Evolutionary conservation across 2,329 filamentous ascomycete species (phyloP), one percentile per base, ranked within the genome.

Genomic region (Colletotrichum limetticola): DNA sequence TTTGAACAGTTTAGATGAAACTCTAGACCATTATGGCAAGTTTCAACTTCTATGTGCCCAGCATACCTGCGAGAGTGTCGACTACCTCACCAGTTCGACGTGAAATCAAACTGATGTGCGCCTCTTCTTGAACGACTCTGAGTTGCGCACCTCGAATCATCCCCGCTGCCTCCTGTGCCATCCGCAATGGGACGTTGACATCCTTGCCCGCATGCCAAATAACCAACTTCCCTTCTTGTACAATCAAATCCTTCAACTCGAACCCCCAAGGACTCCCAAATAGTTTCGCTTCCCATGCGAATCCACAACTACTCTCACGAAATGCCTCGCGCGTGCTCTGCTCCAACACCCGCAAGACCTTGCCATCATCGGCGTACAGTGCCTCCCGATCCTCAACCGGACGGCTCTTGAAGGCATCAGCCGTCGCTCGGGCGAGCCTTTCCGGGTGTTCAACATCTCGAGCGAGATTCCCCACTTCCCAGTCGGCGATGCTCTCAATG

Each of bases 371-470:
- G 5, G 35, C 59, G n/a, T 46, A n/a, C 16, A 62, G 16, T 60
- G 3, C 83, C 28, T 37, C 80, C 74, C 73, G 83, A 32, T 24
- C 78, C 9, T 16, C 63, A 1, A 49, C 22, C 16, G 59, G 26
- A 67, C 63, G 14, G 24, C 56, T 57, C 32, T 65, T 63, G 61
- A 74, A 37, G 72, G 62, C 12, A 56, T 70, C 3, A 30, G 72
- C 49, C 14, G 42, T 8, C 7, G 26, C 12, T 35, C 30, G 35
- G 8, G 22, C 22, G n/a, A 46, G 24, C 37, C 37, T n/a, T 2
- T 61, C 35, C 9, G 59, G 59, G 24, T 49, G 59, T 3, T 19
- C 24, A 2, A 16, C 12, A 11, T 62, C 24, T 5, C 59, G 37
- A 16, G 37, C 37, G 4, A 62, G 11, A 3, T 7, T 49, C 1